Conservation (phyloP, 2,329 filamentous ascomycete species). For the Trichophyton schoenleinii region DNA sequence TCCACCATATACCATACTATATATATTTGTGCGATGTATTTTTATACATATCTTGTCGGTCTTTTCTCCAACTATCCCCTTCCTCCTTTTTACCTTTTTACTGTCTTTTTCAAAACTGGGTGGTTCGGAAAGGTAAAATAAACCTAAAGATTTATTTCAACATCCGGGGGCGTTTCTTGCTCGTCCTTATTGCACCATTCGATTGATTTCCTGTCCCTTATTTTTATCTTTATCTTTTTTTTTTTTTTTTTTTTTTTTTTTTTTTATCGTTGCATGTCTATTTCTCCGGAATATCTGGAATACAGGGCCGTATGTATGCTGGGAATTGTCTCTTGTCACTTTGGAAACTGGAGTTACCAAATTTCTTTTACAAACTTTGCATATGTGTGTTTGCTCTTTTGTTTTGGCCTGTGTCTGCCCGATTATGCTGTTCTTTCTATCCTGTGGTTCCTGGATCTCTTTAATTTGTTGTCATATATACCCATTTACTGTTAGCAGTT, state of each 20-base stretch:
- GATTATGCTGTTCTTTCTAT: not conserved
- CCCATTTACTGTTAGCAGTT: not conserved
- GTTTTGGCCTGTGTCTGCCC: not conserved
- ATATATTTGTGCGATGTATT: not conserved
- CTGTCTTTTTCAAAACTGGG: not conserved
- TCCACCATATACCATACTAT: not conserved
- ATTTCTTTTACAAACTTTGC: not conserved
- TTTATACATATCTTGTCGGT: constrained; percentile 2
- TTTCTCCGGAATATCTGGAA: not conserved
- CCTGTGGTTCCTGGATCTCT: not conserved
- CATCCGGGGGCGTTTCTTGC: not conserved
- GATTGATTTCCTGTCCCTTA: not conserved
- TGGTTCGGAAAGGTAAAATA: constrained; percentile 1
- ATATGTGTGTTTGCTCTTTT: not conserved
- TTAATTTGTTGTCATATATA: not conserved
- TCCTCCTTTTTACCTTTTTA: not conserved
- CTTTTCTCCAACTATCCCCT: not conserved
- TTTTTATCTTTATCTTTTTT: not conserved
- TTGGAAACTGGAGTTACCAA: constrained; percentile 1
- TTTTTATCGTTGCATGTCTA: not conserved
- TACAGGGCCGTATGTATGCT: constrained; percentile 3
- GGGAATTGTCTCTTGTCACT: not conserved
- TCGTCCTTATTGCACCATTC: not conserved
- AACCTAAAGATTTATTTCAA: not conserved
- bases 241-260: not conserved